A percentile compares a stretch with the other conserved stretches of the same genome.
phyloP scores from a whole-genome alignment of 805 yeast genomes.

The Lachancea nothofagi region DNA sequence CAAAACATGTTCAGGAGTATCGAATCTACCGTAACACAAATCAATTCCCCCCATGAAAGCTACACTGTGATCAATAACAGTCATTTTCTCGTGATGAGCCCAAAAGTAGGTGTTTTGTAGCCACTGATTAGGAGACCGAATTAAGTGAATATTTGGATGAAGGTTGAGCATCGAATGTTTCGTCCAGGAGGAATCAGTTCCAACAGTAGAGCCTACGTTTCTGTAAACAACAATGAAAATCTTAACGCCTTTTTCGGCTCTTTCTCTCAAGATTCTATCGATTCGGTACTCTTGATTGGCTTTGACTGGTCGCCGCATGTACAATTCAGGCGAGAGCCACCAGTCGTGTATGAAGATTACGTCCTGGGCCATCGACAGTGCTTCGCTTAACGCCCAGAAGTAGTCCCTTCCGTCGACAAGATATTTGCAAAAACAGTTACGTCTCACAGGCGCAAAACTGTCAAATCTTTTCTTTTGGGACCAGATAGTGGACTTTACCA shows the following conservation, averaged over 20 bases:
- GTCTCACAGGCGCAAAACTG: slow-evolving; percentile 88
- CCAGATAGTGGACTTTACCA: slow-evolving; percentile 71
- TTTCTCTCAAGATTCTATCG: slow-evolving; percentile 79
- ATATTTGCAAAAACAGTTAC: slow-evolving; percentile 88
- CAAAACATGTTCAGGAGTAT: slow-evolving; percentile 91
- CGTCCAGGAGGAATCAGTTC: slow-evolving; percentile 90
- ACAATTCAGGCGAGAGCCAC: slow-evolving; percentile 96
- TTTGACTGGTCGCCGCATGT: slow-evolving; percentile 87
- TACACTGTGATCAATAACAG: slow-evolving; percentile 78
- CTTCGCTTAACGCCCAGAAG: slow-evolving; percentile 92
- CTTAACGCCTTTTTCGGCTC: slow-evolving; percentile 93
- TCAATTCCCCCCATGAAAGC: slow-evolving; percentile 96
- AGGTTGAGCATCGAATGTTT: slow-evolving; percentile 85
- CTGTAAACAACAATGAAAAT: slow-evolving; percentile 87
- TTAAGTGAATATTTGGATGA: slow-evolving; percentile 80
- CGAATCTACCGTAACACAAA: slow-evolving; percentile 91
- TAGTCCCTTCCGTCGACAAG: slow-evolving; percentile 95
- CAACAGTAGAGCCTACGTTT: slow-evolving; percentile 88
- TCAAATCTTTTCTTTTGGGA: slow-evolving; percentile 66
- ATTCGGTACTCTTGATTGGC: slow-evolving; percentile 93
- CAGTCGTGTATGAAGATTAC: slow-evolving; percentile 93
- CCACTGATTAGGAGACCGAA: slow-evolving; percentile 93
- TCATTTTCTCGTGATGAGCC: slow-evolving; percentile 97
- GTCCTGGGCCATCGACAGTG: slow-evolving; percentile 88
- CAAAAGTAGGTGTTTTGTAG: slow-evolving; percentile 90